Evolutionary conservation across 2,329 filamentous ascomycete species (phyloP).

Genomic region (Fusarium cicatricum): DNA sequence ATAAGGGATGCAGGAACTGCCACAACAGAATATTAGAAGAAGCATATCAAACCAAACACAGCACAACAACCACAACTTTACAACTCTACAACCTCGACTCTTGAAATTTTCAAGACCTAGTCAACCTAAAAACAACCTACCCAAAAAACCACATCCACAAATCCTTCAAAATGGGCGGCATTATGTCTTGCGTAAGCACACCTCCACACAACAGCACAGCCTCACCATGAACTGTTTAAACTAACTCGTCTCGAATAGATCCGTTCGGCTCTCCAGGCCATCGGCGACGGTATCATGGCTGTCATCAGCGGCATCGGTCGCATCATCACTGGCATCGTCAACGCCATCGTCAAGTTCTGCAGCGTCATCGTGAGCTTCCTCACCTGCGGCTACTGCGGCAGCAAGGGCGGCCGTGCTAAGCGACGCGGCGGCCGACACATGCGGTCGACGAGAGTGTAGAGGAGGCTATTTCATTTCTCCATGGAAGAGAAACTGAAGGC

Average conservation of each 20-base stretch:
- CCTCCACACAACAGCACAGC: background rate
- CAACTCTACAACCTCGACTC: background rate
- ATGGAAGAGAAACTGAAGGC: background rate
- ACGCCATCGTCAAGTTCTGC: conserved; percentile 70
- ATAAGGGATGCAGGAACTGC: conserved; percentile 14
- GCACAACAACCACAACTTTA: conserved; percentile 7
- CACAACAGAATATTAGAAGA: background rate
- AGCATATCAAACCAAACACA: conserved; percentile 8
- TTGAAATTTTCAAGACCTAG: conserved; percentile 2
- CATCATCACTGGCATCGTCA: conserved; percentile 72
- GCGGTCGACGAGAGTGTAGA: conserved; percentile 28
- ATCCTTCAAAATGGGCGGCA: conserved; percentile 73
- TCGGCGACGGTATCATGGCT: conserved; percentile 73
- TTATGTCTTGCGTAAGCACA: conserved; percentile 81
- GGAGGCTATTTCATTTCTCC: no score
- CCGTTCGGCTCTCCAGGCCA: conserved; percentile 65
- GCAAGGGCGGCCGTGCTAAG: conserved; percentile 24
- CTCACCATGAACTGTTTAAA: background rate
- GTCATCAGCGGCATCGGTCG: conserved; percentile 72
- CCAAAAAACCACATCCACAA: conserved; percentile 16
- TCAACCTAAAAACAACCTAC: conserved; percentile 12
- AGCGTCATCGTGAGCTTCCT: conserved; percentile 73
- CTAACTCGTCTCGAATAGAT: conserved; percentile 55
- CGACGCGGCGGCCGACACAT: conserved; percentile 24
- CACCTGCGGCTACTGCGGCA: conserved; percentile 58